Evolutionary conservation across 2,329 filamentous ascomycete species (phyloP), one percentile per base, ranked within the genome.

Genomic region (Ascochyta fabae): DNA sequence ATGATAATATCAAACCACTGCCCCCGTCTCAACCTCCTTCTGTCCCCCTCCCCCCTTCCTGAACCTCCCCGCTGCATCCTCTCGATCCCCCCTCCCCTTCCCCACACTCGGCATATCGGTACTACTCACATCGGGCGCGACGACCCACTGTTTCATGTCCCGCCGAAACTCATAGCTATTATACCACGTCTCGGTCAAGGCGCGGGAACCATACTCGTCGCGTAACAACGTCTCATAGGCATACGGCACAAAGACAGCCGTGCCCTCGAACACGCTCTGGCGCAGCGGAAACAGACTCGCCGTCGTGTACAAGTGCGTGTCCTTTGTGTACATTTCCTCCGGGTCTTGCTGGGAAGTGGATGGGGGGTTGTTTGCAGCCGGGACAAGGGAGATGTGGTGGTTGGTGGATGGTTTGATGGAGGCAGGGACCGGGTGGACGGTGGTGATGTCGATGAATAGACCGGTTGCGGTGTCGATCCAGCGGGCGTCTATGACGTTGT

Each of bases 371-470:
- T 9, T 12, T 12, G 31, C 5, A 5, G 31, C 4, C 31, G 31
- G 35, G 27, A 45, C 39, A 22, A 49, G 42, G n/a, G 54, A 49
- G 27, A 44, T 36, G 24, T 56, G 35, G 29, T 33, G 26, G 19
- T 27, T 10, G 29, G 29, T 13, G 29, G 29, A 15, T 4, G 12
- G 10, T 13, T 31, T 10, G 29, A 10, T 2, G 8, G 73, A 75
- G 0, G 74, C 62, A 58, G 84, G 80, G 10, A 76, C 76, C 12
- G 53, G 27, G 46, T 83, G 77, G 5, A 87, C 75, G 6, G 83
- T 81, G 0, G 84, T 86, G 56, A 87, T 85, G 65, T 87, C 85
- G 61, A 87, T 86, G 62, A 85, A 87, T 0, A 87, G 69, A 0
- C 85, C 85, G 0, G 81, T 85, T 0, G 79, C 74, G 19, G 77